Evolutionary conservation across 1,284 basidiomycete genomes (phyloP), one percentile per base, ranked within the genome.

Genomic region (Violaceomyces palustris): DNA sequence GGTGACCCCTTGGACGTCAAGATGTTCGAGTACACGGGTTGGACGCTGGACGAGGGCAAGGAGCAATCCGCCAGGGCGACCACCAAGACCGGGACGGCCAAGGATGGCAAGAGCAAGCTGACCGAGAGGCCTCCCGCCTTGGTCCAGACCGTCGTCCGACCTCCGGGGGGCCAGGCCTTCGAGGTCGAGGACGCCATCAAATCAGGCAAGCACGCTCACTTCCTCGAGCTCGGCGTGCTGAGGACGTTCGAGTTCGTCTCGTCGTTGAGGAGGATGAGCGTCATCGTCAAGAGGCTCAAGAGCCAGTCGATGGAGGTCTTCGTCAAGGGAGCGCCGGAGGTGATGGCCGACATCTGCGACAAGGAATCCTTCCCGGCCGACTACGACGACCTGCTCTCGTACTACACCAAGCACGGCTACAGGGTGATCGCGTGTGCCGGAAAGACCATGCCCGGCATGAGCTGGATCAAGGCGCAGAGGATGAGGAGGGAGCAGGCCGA

Each of bases 371-470:
- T 73, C 48, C 94, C 94, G 0, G 81, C 86, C 49, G 93, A 99
- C 74, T 99, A 96, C 71, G 91, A 96, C 25, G 94, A 98, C 71
- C 79, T 98, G 43, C 79, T 99, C 14, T 88, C 89, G 4, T 97
- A 97, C 75, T 98, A 98, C 74, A 99, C 94, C 6, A 86, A 87
- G 67, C 87, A 92, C 53, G 94, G 94, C 26, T 98, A 93, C 76
- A 86, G 94, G 48, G 94, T 99, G 15, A 98, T 99, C 54, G 94
- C 93, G 3, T 88, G 97, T 59, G 94, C 94, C 3, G 94, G 94
- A 27, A 98, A 97, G 78, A 89, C 83, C 54, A 83, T 98, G 54
- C 87, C 94, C 31, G 85, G 87, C 4, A 76, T 99, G 50, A 88
- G 92, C 6, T 99, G 94, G 94, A 80, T 98, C 57, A 97, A 88